Evolutionary conservation across 2,329 filamentous ascomycete genomes (phyloP).

Genomic region (Ophiostoma novo-ulmi): DNA sequence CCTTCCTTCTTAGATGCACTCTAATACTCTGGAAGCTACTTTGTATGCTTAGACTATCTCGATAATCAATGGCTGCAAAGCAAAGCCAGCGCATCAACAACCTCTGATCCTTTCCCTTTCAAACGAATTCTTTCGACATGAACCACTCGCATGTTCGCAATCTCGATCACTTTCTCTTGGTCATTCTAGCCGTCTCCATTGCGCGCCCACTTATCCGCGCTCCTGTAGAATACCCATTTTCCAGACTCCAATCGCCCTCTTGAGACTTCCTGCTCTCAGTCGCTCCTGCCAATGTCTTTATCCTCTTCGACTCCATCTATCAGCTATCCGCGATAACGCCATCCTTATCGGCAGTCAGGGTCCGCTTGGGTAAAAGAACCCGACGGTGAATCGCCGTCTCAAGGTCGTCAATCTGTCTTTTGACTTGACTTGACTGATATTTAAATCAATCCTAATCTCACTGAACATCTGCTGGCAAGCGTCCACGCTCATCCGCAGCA

Average conservation of each 20-base stretch:
- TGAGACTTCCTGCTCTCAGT: not conserved
- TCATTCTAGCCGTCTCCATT: constrained; percentile 5
- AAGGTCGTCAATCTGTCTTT: not conserved
- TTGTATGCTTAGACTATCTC: not conserved
- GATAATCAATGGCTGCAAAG: not conserved
- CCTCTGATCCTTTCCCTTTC: constrained; percentile 4
- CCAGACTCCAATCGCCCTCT: constrained; percentile 16
- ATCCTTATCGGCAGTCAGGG: constrained; percentile 8
- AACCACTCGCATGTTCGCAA: not conserved
- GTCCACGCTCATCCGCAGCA: not conserved
- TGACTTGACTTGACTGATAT: too few species aligned
- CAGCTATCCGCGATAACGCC: constrained; percentile 7
- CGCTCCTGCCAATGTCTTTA: not conserved
- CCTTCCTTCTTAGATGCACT: too few species aligned
- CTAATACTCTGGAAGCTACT: too few species aligned
- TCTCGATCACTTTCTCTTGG: not conserved
- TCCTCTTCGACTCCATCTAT: not conserved
- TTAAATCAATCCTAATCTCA: too few species aligned
- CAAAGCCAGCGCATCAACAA: constrained; percentile 6
- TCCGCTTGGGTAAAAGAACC: constrained; percentile 12
- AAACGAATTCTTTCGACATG: not conserved
- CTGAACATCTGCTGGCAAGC: not conserved
- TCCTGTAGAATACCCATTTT: constrained; percentile 1
- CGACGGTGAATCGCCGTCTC: not conserved
- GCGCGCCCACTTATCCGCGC: not conserved